Evolutionary conservation across 805 yeast species (phyloP), one percentile per base, ranked within the genome.

Genomic region (Phaffomyces opuntiae): DNA sequence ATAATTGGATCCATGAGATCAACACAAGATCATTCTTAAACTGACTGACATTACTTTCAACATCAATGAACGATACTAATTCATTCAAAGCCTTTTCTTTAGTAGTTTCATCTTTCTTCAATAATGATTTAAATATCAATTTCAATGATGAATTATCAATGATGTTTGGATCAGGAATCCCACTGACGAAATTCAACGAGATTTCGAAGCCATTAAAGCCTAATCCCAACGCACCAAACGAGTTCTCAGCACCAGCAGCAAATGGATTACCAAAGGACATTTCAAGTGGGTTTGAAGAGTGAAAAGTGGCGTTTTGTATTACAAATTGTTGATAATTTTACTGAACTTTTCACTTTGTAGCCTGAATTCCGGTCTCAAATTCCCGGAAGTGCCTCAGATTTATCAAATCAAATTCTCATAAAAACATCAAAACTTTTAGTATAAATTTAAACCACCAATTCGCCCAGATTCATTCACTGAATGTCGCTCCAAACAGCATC

Each of bases 51-150:
- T 54, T 48, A 9, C 13, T 13, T 6, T 40, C 49, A 13, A 40
- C 32, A 17, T 53, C 41, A 3, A 76, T 50, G 29, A 64, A 56
- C 4, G 61, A 55, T 3, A 70, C 54, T 29, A 83, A 59, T 37
- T 85, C 95, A 7, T 53, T 59, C 25, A 88, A 67, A 1, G 93
- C 88, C 59, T 83, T 86, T 54, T 87, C 96, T 57, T 81, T 85
- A 0, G 98, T 91, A n/a, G 79, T 81, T 7, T 82, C 75, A 56
- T 89, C 96, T 57, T 84, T 78, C 63, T 89, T 90, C 60, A 83
- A 60, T 42, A 90, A 63, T 9, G 85, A 78, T 59, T 85, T 89
- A 69, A 89, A 83, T n/a, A 81, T 68, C 11, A 89, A 67, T 38
- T 75, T 74, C 46, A 84, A 62, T 11, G 68, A 66, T 2, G 83